These are phyloP conservation scores for Fusarium acutatum DNA, from an alignment of 2,329 filamentous ascomycete genomes.

Conservation along the genomic window DNA sequence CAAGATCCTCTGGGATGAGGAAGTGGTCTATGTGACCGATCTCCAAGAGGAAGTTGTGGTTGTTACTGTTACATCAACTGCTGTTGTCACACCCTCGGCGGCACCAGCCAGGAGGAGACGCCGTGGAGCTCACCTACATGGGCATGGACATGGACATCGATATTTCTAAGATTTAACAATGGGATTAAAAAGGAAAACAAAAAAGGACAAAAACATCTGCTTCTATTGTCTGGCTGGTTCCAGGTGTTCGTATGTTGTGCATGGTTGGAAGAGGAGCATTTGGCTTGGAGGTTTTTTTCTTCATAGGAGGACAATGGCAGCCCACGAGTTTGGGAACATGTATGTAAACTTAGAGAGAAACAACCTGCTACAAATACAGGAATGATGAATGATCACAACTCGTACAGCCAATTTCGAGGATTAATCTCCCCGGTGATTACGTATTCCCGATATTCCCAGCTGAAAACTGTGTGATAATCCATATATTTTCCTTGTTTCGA, in stretches of 20 bases:
- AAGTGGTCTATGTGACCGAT: constrained; percentile 62
- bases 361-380: constrained; percentile 42
- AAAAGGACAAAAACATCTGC: constrained; percentile 24
- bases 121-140: constrained; percentile 49
- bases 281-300: constrained; percentile 45
- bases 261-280: constrained; percentile 48
- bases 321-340: constrained; percentile 47
- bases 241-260: constrained; percentile 46
- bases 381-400: constrained; percentile 42
- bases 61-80: constrained; percentile 48
- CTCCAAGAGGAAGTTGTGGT: constrained; percentile 53
- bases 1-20: constrained; percentile 66
- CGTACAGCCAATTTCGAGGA: constrained; percentile 26
- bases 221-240: constrained; percentile 48
- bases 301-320: constrained; percentile 46
- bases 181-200: constrained; percentile 11
- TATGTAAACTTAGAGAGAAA: constrained; percentile 46
- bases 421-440: constrained; percentile 20
- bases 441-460: neutral
- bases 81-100: constrained; percentile 27
- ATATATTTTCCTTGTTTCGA: neutral
- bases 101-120: constrained; percentile 36
- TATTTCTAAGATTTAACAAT: constrained; percentile 36
- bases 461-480: neutral
- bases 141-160: constrained; percentile 47